These are phyloP conservation scores for Dothistroma pini DNA, from an alignment of 2,329 filamentous ascomycete genomes.

Conservation along the genomic window DNA sequence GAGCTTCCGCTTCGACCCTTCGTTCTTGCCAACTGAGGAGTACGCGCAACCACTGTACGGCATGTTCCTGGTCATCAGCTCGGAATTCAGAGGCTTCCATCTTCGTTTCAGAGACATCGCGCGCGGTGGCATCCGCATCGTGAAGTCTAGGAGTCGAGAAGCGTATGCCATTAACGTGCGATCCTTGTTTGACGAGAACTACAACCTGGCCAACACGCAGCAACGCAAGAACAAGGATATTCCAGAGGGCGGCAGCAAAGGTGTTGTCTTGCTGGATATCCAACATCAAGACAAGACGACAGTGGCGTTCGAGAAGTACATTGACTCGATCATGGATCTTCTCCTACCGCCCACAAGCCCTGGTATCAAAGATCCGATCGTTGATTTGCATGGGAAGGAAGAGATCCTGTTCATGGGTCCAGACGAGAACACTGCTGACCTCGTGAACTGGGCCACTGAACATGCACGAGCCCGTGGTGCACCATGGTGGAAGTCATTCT, in stretches of 20 bases:
- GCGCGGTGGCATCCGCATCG: constrained; percentile 94
- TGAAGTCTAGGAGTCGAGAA: constrained; percentile 95
- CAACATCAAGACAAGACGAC: constrained; percentile 89
- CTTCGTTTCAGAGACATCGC: constrained; percentile 96
- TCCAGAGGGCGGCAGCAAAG: constrained; percentile 95
- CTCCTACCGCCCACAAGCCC: constrained; percentile 84
- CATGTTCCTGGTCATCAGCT: constrained; percentile 98
- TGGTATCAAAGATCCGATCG: constrained; percentile 98
- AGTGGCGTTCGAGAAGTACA: constrained; percentile 98
- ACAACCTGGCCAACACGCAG: constrained; percentile 95
- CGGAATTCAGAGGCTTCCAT: constrained; percentile 96
- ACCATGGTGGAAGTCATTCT: constrained; percentile 99
- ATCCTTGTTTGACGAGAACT: constrained; percentile 97
- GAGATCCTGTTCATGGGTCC: constrained; percentile 99
- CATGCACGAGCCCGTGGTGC: constrained; percentile 84
- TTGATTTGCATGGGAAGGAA: constrained; percentile 89
- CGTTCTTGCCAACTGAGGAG: constrained; percentile 84
- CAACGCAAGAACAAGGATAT: constrained; percentile 99
- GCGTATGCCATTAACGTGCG: constrained; percentile 95
- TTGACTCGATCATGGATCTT: constrained; percentile 95
- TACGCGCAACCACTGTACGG: constrained; percentile 92
- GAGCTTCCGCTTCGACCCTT: constrained; percentile 88
- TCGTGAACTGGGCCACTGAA: constrained; percentile 98
- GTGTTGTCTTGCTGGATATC: constrained; percentile 89
- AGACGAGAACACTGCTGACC: constrained; percentile 95